phyloP scores from a whole-genome alignment of 257 asterid species.

The Jaltomata sinuosa region DNA sequence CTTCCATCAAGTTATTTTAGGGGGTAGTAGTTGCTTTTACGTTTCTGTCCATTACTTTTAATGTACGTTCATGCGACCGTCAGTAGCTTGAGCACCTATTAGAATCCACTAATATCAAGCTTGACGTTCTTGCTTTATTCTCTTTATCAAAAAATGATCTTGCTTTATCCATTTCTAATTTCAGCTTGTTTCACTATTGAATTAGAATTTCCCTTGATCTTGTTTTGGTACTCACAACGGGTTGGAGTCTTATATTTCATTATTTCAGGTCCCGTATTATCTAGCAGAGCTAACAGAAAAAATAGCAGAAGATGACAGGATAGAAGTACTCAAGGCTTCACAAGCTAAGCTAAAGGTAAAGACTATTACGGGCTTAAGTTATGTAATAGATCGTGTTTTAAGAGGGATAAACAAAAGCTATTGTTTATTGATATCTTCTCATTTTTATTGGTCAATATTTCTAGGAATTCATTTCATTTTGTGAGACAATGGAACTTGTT shows the following conservation, averaged over 20 bases:
- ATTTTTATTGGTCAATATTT: not conserved
- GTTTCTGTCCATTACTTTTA: not conserved
- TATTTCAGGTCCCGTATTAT: slow-evolving; percentile 70
- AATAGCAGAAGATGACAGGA: slow-evolving; percentile 55
- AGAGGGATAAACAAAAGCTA: not conserved
- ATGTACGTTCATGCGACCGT: not conserved
- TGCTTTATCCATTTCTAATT: not conserved
- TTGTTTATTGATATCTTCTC: not conserved
- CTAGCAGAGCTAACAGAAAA: slow-evolving; percentile 78
- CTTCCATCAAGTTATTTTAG: not conserved
- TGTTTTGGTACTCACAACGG: not conserved
- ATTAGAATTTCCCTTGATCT: not conserved
- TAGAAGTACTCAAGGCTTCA: slow-evolving; percentile 59
- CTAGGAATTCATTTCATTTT: slow-evolving; percentile 80
- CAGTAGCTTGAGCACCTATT: not conserved
- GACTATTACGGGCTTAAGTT: not conserved
- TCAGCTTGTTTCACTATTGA: not conserved
- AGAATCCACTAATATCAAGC: not conserved
- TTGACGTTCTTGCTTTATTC: not conserved
- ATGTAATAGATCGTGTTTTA: not conserved
- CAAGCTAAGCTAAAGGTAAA: slow-evolving; percentile 73
- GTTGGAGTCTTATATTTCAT: not conserved
- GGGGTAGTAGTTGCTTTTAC: not conserved
- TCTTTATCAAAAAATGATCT: not conserved
- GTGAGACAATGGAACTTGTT: slow-evolving; percentile 91